Conservation (phyloP, 148 eudicot genomes). For the Rhododendron kiyosumense region DNA sequence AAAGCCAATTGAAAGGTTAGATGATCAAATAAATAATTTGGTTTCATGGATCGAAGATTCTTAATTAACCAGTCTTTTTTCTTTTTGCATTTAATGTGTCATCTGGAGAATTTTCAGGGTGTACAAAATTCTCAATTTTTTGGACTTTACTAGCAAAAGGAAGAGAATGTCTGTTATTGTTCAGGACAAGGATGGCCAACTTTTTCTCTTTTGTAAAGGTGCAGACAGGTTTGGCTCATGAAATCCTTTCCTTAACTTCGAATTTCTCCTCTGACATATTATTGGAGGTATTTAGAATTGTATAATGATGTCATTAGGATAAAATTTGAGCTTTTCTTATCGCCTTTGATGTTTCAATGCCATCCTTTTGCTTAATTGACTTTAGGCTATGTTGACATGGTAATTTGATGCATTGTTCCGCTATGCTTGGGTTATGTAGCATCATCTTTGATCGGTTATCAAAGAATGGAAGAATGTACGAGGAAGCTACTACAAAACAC, state of each 20-base stretch:
- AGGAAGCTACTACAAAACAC: slow-evolving; percentile 66
- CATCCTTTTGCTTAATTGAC: neutral
- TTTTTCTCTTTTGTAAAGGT: slow-evolving; percentile 68
- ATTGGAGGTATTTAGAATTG: too few species aligned
- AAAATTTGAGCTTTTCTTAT: neutral
- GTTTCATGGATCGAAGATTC: neutral
- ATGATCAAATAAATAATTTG: neutral
- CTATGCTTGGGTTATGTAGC: slow-evolving; percentile 35
- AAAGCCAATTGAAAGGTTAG: slow-evolving; percentile 71
- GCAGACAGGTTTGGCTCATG: slow-evolving; percentile 63
- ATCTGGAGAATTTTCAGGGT: slow-evolving; percentile 32
- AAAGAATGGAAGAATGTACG: slow-evolving; percentile 62
- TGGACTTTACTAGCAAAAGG: slow-evolving; percentile 78
- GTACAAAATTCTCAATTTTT: slow-evolving; percentile 58
- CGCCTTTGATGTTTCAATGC: neutral
- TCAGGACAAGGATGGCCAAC: slow-evolving; percentile 51
- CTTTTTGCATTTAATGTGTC: neutral
- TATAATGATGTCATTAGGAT: neutral
- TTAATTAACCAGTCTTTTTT: too few species aligned
- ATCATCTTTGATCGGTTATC: slow-evolving; percentile 83
- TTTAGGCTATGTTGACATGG: neutral
- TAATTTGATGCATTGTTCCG: slow-evolving; percentile 3
- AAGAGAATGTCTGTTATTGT: slow-evolving; percentile 77
- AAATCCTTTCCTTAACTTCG: neutral
- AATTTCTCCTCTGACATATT: neutral